Base-by-base conservation (phyloP, 768 basidiomycete species). In the Lactarius vividus region DNA sequence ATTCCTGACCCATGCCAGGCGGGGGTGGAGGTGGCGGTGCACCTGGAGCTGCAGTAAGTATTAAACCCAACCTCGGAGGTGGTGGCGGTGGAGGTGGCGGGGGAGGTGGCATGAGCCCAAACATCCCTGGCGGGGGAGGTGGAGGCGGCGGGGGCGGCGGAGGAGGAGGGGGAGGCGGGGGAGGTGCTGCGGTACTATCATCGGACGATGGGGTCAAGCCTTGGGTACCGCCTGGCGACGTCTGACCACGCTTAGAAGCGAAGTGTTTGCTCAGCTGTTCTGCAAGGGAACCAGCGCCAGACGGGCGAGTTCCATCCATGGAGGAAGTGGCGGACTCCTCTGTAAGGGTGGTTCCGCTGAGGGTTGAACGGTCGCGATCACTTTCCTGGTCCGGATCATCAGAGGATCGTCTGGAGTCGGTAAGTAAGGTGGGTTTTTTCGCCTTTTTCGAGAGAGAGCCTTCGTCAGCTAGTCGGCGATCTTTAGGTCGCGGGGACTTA, bases 221-320 rank as follows among this genome's bases (percentile, higher is more conserved):
- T 18, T 73, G 71, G 20, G 76, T 71, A 71, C 76, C 80, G 37
- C 74, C 72, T 44, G 81, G 77, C 16, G 77, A 77, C 13, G 74
- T 73, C 64, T 82, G 78, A 28, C 35, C 29, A 37, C 83, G 83
- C 74, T 81, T 80, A 8, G 80, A 73, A 16, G 84, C 76, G 26
- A 90, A 74, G 67, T 85, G 87, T 71, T 83, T 83, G 52, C 78
- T 81, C 54, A 91, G 79, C 74, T 87, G 83, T 61, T 91, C 89
- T 29, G 85, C 81, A 58, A 88, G 79, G 1, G 84, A 80, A 26
- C 80, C 84, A 44, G 81, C 76, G 39, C 77, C 78, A 61, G 76
- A 71, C 62, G 73, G 72, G 28, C 76, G 77, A 54, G 72, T 65
- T 57, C 75, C 77, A 29, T 82, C 79, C 23, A 60, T 40, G n/a